Conservation (phyloP, 2,329 filamentous ascomycete species). For the Colletotrichum musicola region DNA sequence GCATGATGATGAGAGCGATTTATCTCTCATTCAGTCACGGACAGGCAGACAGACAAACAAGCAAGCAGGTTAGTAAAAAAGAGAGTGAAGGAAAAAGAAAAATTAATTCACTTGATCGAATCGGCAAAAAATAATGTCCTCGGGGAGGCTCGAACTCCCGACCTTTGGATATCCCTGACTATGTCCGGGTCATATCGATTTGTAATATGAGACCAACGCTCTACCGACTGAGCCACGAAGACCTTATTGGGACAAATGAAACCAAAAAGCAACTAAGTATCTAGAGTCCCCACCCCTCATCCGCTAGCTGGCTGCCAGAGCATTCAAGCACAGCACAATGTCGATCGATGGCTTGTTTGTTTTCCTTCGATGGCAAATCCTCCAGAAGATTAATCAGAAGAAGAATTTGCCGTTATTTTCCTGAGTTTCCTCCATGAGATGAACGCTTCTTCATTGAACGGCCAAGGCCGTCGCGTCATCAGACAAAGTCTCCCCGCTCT, state of each 20-base stretch:
- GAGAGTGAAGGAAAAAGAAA: too few species aligned
- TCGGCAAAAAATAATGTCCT: conserved; percentile 24
- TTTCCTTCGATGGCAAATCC: too few species aligned
- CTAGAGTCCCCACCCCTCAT: too few species aligned
- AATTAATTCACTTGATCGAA: too few species aligned
- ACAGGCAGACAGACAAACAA: too few species aligned
- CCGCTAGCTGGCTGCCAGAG: too few species aligned
- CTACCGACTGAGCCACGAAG: conserved; percentile 37
- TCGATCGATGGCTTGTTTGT: too few species aligned
- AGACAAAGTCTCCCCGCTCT: not conserved
- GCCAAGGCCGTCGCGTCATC: not conserved
- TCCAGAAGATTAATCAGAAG: too few species aligned
- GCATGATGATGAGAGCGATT: too few species aligned
- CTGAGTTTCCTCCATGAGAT: not conserved
- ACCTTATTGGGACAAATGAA: not conserved
- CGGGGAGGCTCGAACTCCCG: conserved; percentile 37
- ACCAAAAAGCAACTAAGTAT: fast-evolving
- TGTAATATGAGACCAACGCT: conserved; percentile 38
- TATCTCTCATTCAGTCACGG: too few species aligned
- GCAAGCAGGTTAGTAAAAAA: too few species aligned
- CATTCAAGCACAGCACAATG: too few species aligned
- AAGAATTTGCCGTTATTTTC: not conserved
- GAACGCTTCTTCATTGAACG: not conserved
- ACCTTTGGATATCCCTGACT: conserved; percentile 36
- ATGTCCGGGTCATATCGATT: conserved; percentile 19